These are phyloP conservation scores for Cryptosporidium sp. DNA, from an alignment of 169 alveolate genomes.

Conservation along the genomic window DNA sequence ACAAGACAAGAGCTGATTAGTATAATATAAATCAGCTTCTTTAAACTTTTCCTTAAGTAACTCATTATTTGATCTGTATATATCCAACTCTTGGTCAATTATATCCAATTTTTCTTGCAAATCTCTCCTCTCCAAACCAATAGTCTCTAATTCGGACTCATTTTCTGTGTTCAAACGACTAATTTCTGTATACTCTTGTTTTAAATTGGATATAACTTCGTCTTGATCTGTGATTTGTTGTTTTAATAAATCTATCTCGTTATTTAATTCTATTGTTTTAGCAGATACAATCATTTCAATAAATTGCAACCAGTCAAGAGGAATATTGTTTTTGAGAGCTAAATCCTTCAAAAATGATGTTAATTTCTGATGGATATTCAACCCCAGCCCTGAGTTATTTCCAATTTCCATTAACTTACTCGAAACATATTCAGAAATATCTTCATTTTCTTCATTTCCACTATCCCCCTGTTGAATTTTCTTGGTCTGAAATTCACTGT, in stretches of 20 bases:
- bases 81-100: not conserved
- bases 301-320: slow-evolving; percentile 62
- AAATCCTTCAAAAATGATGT: slow-evolving; percentile 25
- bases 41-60: slow-evolving; percentile 30
- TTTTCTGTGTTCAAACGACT: not conserved
- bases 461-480: not conserved
- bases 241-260: slow-evolving; percentile 9
- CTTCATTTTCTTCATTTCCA: not conserved
- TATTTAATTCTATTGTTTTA: slow-evolving; percentile 28
- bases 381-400: not conserved
- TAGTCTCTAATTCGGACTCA: slow-evolving; percentile 5
- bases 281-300: slow-evolving; percentile 19
- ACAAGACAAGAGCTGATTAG: slow-evolving; percentile 11
- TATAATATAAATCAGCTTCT: slow-evolving; percentile 48
- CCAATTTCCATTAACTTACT: slow-evolving; percentile 63
- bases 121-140: not conserved
- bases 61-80: not conserved
- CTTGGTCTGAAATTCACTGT: slow-evolving; percentile 10
- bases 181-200: slow-evolving; percentile 25
- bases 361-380: slow-evolving; percentile 2
- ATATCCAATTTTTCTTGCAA: not conserved
- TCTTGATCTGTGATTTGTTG: not conserved
- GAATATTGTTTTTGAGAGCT: slow-evolving; percentile 22
- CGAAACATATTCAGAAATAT: slow-evolving; percentile 37
- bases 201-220: not conserved